Base-by-base conservation (phyloP, 1,284 basidiomycete species). In the Volvariella surrecta region DNA sequence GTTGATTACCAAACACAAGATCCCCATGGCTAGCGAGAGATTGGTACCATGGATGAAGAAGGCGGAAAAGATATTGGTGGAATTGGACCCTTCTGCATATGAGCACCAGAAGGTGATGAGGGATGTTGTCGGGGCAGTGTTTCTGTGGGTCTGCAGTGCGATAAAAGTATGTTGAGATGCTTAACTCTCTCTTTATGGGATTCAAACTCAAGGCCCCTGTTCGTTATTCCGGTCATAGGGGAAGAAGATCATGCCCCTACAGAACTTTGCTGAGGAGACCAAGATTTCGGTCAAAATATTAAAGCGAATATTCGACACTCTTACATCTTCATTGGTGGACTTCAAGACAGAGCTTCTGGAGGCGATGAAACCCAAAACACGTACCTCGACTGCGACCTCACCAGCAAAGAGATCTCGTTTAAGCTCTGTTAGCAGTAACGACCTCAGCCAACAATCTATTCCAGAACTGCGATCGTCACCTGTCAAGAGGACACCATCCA, bases 101-200 rank as follows among this genome's bases (percentile, higher is more conserved):
- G 44, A 51, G 3, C 47, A 54, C 37, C 48, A 48, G 28, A 32
- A 47, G 10, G 50, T 49, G 11, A 50, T 50, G 11, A 34, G 43
- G 13, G 35, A 44, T 20, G 51, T 60, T 31, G 55, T 52, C 44
- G 55, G 49, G 32, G 53, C 53, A 3, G 52, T 59, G 4, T 63
- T 58, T 42, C 61, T 56, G 40, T 64, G 61, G 61, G 51, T 56
- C 6, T 57, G 48, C 20, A 51, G 45, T 32, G 40, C 49, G 17
- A 42, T 49, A 4, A 56, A 51, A 28, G 60, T 58, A 19, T 28
- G 51, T 21, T 19, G n/a, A n/a, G n/a, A n/a, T n/a, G n/a, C 15
- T 35, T 19, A 16, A 6, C 11, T 6, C 11, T 28, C 24, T 28
- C 6, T 6, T 11, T 28, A 28, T 11, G 24, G 6, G 24, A 28